Base-by-base conservation (phyloP, 176 grass and related monocot species). In the Aegilops sharonensis region DNA sequence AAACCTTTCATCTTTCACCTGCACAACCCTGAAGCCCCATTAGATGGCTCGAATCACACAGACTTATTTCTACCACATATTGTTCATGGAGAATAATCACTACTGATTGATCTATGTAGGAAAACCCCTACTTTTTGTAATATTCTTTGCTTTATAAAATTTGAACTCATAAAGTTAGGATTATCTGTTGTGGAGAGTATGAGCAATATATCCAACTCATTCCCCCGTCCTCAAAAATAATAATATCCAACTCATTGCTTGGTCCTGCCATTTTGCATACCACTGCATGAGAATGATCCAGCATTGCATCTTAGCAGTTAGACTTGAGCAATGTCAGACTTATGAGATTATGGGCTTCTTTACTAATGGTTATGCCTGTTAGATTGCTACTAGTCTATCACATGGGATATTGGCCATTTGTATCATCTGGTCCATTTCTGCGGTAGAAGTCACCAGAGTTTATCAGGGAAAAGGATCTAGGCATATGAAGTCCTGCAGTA, bases 341-440 rank as follows among this genome's bases (percentile, higher is more conserved):
- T 40, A 13, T 77, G 83, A 29, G 48, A 61, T 71, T 85, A 64
- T 71, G 31, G 11, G 50, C 14, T 89, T 70, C 50, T 39, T 71
- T n/a, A 27, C 5, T 77, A 48, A 82, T 42, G 52, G 30, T 32
- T 83, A 62, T 86, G 52, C 17, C 5, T 20, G 17, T 56, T 56
- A 72, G 15, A 71, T 59, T 34, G 8, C 9, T 50, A 88, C 29
- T 17, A 59, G 13, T 61, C 34, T 67, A 77, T 81, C 21, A 72
- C 37, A 83, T 24, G 36, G 56, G 0, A 17, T 56, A 27, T 72
- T 84, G 13, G 37, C 27, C 24, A 85, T 47, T 80, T n/a, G 15
- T 78, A 30, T 59, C 59, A 68, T 74, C 42, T 72, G 11, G 15
- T 86, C 13, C 13, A 17, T 52, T 52, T 52, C 48, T 52, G 48